Percentiles rank a stretch among this genome's conserved stretches.
Conservation (phyloP, 768 basidiomycete genomes). For the Kwoniella heveanensis region DNA sequence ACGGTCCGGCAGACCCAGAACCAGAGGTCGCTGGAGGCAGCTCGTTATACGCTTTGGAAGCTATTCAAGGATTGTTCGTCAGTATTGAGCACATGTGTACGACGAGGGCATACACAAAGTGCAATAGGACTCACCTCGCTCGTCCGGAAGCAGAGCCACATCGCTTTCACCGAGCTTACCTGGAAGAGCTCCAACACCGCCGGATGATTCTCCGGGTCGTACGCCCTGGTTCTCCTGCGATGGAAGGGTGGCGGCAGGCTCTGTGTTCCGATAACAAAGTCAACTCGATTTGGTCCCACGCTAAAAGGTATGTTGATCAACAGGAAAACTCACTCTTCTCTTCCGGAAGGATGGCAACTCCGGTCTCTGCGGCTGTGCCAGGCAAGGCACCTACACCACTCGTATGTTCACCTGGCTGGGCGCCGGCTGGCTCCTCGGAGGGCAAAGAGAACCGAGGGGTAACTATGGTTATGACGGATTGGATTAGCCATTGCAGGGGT, state of each 20-base stretch:
- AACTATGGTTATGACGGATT: conserved; percentile 4
- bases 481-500: neutral
- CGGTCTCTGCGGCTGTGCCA: conserved; percentile 34
- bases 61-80: neutral
- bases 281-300: neutral
- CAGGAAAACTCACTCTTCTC: conserved; percentile 34
- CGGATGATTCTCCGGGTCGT: conserved; percentile 32
- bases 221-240: conserved; percentile 30
- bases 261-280: neutral
- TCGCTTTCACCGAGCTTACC: conserved; percentile 37
- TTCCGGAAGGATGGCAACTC: conserved; percentile 48
- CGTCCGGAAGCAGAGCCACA: conserved; percentile 48
- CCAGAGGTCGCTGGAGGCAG: conserved; percentile 4
- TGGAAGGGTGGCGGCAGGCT: conserved; percentile 8
- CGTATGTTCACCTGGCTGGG: conserved; percentile 39
- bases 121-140: conserved; percentile 30
- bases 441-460: conserved; percentile 37
- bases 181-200: conserved; percentile 47
- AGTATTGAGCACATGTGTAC: too few species aligned
- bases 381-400: conserved; percentile 46
- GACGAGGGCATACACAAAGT: neutral
- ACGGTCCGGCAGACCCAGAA: conserved; percentile 6
- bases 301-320: neutral
- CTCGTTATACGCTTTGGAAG: conserved; percentile 2
- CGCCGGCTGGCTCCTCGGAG: conserved; percentile 40